A percentile compares a stretch with the other conserved stretches of the same genome.
Conservation (phyloP, 1,284 basidiomycete genomes). For the Ganoderma meredithae region DNA sequence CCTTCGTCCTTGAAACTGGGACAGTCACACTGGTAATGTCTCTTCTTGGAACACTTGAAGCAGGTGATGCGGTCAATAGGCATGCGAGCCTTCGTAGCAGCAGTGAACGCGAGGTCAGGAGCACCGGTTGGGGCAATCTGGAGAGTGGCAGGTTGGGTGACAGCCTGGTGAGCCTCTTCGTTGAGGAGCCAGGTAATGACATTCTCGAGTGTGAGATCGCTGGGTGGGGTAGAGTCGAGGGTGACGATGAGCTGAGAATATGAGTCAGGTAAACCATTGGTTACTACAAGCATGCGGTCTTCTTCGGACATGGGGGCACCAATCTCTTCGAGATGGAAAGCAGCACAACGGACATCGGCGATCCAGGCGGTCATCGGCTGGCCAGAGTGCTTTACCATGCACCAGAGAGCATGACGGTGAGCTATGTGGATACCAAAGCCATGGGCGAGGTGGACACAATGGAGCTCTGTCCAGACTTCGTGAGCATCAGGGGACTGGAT, state of each 20-base stretch:
- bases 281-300: not conserved
- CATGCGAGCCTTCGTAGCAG: conserved; percentile 7
- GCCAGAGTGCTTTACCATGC: conserved; percentile 30
- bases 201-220: conserved; percentile 37
- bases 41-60: conserved; percentile 38
- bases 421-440: conserved; percentile 42
- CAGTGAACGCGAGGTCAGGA: not conserved
- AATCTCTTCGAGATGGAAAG: conserved; percentile 32
- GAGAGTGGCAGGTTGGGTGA: not conserved
- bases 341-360: conserved; percentile 35
- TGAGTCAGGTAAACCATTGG: not conserved
- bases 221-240: conserved; percentile 15
- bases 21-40: conserved; percentile 41
- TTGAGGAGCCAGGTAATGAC: conserved; percentile 41
- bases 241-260: not conserved
- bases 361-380: conserved; percentile 44
- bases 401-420: conserved; percentile 38
- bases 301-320: conserved; percentile 1
- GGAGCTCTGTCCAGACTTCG: conserved; percentile 42
- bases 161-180: conserved; percentile 37
- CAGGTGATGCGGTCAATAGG: conserved; percentile 34
- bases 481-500: conserved; percentile 35
- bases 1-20: conserved; percentile 1
- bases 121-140: not conserved
- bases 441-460: conserved; percentile 39